phyloP scores from a whole-genome alignment of 495 filamentous ascomycete species.

The Evernia prunastri region DNA sequence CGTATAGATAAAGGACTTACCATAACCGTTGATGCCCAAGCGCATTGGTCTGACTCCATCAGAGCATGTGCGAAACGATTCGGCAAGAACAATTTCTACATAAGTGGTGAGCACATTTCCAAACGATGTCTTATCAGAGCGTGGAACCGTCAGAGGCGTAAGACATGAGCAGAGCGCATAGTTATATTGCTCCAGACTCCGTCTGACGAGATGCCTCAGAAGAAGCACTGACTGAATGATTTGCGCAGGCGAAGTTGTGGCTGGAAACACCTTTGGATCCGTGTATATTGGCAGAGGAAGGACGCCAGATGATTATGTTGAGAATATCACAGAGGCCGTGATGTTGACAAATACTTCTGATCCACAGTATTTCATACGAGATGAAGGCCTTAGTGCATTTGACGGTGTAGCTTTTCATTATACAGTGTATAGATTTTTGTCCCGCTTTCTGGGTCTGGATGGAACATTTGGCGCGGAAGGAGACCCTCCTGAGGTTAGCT shows the following conservation, averaged over 20 bases:
- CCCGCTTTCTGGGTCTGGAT: constrained; percentile 55
- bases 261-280: constrained; percentile 56
- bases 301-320: constrained; percentile 45
- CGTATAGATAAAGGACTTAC: constrained; percentile 65
- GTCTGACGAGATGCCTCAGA: no score
- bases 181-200: no score
- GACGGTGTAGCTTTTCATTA: constrained; percentile 69
- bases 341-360: constrained; percentile 39
- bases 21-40: constrained; percentile 58
- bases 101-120: no score
- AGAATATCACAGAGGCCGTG: constrained; percentile 43
- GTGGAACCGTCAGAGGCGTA: no score
- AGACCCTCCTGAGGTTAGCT: constrained; percentile 39
- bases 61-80: constrained; percentile 50
- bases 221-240: no score
- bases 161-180: no score
- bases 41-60: constrained; percentile 46
- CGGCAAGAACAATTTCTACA: constrained; percentile 58
- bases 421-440: constrained; percentile 59
- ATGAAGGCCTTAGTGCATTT: constrained; percentile 49
- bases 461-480: constrained; percentile 38
- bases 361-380: constrained; percentile 51
- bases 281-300: constrained; percentile 62
- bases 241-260: constrained; percentile 60
- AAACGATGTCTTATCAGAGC: no score